These are phyloP conservation scores for Thalassiosira hispida DNA, from an alignment of 352 stramenopile genomes.

Conservation along the genomic window DNA sequence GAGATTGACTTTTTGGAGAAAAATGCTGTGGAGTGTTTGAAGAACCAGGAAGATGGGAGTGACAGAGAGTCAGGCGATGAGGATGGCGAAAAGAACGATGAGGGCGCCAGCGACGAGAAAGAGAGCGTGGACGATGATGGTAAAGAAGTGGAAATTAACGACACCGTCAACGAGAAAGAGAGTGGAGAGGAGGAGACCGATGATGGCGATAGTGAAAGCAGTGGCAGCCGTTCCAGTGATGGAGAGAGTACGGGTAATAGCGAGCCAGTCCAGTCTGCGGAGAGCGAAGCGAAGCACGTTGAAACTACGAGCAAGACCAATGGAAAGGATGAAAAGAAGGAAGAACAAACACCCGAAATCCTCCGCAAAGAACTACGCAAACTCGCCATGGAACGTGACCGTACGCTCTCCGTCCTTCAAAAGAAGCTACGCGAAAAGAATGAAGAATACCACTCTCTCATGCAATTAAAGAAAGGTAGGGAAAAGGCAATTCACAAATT, in stretches of 20 bases:
- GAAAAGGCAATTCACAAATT: conserved; percentile 27
- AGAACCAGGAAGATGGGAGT: conserved; percentile 15
- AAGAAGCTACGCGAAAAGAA: conserved; percentile 53
- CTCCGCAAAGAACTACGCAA: conserved; percentile 42
- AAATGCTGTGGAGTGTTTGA: conserved; percentile 30
- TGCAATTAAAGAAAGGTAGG: conserved; percentile 31
- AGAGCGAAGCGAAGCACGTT: too few species aligned
- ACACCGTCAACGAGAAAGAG: background rate
- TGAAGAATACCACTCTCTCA: conserved; percentile 41
- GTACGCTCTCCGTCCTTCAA: conserved; percentile 36
- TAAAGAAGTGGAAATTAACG: conserved; percentile 2
- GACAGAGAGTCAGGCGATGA: conserved; percentile 13
- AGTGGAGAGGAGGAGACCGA: background rate
- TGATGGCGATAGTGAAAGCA: background rate
- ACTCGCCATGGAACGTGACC: conserved; percentile 38
- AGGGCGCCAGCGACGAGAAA: conserved; percentile 10
- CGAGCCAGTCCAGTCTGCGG: too few species aligned
- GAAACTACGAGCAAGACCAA: too few species aligned
- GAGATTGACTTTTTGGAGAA: conserved; percentile 60
- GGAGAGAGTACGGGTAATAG: background rate
- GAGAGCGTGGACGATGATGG: conserved; percentile 19
- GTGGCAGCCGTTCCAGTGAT: background rate
- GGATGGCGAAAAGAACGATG: conserved; percentile 12
- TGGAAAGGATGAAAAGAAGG: too few species aligned
- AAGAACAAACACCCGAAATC: conserved; percentile 29